Conservation (phyloP, 1,284 basidiomycete genomes). For the Apiotrichum siamense region DNA sequence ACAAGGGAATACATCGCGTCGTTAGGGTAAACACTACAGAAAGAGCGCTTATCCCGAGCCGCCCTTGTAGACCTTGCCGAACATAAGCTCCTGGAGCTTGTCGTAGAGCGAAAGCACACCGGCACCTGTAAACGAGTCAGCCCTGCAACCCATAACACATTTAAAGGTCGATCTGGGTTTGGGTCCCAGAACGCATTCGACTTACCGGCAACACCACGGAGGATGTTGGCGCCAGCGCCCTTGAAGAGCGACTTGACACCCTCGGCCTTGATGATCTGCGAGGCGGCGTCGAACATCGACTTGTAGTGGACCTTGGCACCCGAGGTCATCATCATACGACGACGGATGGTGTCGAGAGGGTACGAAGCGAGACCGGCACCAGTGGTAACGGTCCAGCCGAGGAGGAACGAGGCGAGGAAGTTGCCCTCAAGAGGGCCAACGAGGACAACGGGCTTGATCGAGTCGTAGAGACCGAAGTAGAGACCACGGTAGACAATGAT, state of each 20-base stretch:
- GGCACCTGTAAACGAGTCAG: no score
- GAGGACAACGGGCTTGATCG: constrained; percentile 86
- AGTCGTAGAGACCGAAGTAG: constrained; percentile 85
- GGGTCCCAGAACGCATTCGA: no score
- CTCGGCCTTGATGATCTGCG: constrained; percentile 58
- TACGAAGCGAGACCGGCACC: constrained; percentile 93
- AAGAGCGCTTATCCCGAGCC: constrained; percentile 41
- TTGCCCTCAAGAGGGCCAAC: constrained; percentile 79
- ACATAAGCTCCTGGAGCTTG: constrained; percentile 57
- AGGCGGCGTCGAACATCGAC: constrained; percentile 59
- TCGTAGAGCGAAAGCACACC: constrained; percentile 66
- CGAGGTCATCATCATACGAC: constrained; percentile 95
- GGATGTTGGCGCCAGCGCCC: constrained; percentile 55
- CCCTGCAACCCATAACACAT: no score
- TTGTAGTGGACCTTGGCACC: constrained; percentile 55
- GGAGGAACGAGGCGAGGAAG: constrained; percentile 83
- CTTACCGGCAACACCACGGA: constrained; percentile 65
- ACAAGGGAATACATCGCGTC: no score
- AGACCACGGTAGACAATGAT: constrained; percentile 86
- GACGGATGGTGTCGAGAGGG: constrained; percentile 90
- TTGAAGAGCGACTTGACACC: constrained; percentile 59
- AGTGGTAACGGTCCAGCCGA: constrained; percentile 91
- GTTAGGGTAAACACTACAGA: no score
- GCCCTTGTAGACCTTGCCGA: constrained; percentile 78
- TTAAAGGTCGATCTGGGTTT: no score